These are phyloP conservation scores for Davidsoniella eucalypti DNA, from an alignment of 2,329 filamentous ascomycete genomes.

Conservation along the genomic window DNA sequence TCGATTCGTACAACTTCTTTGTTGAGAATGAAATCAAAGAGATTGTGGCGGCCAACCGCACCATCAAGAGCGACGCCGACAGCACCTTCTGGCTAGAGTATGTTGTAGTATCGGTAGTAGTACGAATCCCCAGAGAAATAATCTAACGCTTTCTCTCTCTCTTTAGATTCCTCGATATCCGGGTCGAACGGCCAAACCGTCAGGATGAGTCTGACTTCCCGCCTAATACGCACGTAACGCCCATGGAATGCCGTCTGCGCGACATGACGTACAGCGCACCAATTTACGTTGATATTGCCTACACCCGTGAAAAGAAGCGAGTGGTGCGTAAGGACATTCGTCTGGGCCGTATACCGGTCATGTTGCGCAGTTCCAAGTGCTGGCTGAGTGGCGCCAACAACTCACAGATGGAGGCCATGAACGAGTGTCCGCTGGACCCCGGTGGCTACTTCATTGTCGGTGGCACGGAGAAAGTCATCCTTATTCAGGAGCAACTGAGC, in stretches of 20 bases:
- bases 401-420: constrained; percentile 74
- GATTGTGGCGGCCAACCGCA: constrained; percentile 81
- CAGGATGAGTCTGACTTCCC: constrained; percentile 57
- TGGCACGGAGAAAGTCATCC: constrained; percentile 94
- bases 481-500: constrained; percentile 96
- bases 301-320: constrained; percentile 63
- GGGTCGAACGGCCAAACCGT: constrained; percentile 66
- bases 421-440: constrained; percentile 89
- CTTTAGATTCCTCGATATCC: constrained; percentile 62
- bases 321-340: constrained; percentile 61
- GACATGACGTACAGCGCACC: constrained; percentile 98
- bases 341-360: constrained; percentile 85
- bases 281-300: constrained; percentile 83
- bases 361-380: constrained; percentile 92
- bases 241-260: constrained; percentile 88
- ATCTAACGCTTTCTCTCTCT: constrained; percentile 13
- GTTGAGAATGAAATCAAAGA: constrained; percentile 94
- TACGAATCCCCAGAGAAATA: background rate
- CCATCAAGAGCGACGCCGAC: constrained; percentile 81
- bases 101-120: constrained; percentile 6
- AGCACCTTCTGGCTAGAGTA: constrained; percentile 78
- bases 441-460: constrained; percentile 97
- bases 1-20: constrained; percentile 98
- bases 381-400: constrained; percentile 71
- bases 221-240: constrained; percentile 61